phyloP scores from a whole-genome alignment of 179 eudicot genomes.

The Drosera spatulata region DNA sequence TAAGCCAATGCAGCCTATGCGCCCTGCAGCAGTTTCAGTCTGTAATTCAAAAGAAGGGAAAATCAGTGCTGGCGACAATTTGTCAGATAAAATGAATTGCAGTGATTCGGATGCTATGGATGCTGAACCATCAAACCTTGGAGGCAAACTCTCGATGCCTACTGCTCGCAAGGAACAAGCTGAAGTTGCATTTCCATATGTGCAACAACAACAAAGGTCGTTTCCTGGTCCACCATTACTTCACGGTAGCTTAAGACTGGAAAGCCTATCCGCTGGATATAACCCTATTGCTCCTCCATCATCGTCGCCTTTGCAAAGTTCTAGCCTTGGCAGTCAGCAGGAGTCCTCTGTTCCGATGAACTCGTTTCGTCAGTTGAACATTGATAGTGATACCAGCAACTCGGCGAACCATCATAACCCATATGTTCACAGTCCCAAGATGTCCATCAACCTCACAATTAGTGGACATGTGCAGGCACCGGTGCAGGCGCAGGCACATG shows the following conservation, averaged over 20 bases:
- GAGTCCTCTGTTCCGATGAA: conserved; percentile 3
- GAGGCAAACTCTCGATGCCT: conserved; percentile 16
- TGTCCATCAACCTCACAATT: conserved; percentile 21
- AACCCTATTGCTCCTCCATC: conserved; percentile 21
- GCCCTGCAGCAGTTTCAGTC: conserved; percentile 23
- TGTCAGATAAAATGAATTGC: conserved; percentile 23
- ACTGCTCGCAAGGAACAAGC: conserved; percentile 19
- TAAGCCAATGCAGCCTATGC: conserved; percentile 25
- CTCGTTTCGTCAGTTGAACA: conserved; percentile 23
- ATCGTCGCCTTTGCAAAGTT: conserved; percentile 29
- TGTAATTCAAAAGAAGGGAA: conserved; percentile 20
- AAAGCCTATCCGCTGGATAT: conserved; percentile 17
- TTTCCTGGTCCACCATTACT: conserved; percentile 38
- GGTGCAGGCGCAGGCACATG: too few relatives aligned
- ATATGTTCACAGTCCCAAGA: conserved; percentile 22
- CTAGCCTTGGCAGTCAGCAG: conserved; percentile 28
- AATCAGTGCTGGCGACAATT: conserved; percentile 19
- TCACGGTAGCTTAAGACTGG: conserved; percentile 25
- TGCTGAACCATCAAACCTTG: conserved; percentile 14
- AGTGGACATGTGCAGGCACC: not conserved
- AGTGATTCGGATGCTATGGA: conserved; percentile 21
- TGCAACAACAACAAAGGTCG: conserved; percentile 20
- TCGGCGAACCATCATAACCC: conserved; percentile 16
- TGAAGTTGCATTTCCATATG: conserved; percentile 16
- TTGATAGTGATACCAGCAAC: conserved; percentile 13